These are phyloP conservation scores for Pseudogymnoascus sp. DNA, from an alignment of 2,329 filamentous ascomycete genomes.

Conservation along the genomic window DNA sequence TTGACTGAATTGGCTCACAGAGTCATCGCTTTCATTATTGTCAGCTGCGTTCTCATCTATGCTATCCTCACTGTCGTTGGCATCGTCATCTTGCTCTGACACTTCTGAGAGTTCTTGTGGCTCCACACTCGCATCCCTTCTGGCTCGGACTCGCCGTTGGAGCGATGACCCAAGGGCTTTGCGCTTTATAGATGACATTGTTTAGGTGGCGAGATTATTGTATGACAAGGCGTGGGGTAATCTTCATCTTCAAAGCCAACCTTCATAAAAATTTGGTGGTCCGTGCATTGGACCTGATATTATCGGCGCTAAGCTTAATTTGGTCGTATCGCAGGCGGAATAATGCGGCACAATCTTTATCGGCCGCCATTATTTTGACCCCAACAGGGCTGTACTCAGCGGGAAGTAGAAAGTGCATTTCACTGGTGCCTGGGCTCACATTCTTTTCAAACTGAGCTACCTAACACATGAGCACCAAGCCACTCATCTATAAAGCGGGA, in stretches of 20 bases:
- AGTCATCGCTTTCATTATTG: conserved; percentile 25
- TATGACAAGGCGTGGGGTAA: background rate
- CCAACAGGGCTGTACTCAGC: background rate
- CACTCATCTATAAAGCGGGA: background rate
- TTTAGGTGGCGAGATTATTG: conserved; percentile 2
- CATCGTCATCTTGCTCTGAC: conserved; percentile 27
- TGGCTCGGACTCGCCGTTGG: conserved; percentile 26
- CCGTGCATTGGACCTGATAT: background rate
- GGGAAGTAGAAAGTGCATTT: background rate
- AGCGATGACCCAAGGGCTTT: conserved; percentile 22
- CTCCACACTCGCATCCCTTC: conserved; percentile 25
- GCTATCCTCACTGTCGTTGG: conserved; percentile 22
- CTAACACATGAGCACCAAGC: background rate
- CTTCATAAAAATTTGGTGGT: conserved; percentile 9
- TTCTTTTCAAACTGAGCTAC: background rate
- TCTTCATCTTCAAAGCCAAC: background rate
- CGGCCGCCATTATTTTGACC: background rate
- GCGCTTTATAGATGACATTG: conserved; percentile 26
- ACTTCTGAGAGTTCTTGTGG: conserved; percentile 29
- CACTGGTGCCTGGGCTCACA: background rate
- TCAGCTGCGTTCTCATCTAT: conserved; percentile 28
- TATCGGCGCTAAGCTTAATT: background rate
- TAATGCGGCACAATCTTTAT: conserved; percentile 8
- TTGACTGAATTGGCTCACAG: background rate
- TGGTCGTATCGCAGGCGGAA: background rate